These are phyloP conservation scores for Persicaria tinctoria DNA, from an alignment of 148 eudicot genomes.

Conservation along the genomic window DNA sequence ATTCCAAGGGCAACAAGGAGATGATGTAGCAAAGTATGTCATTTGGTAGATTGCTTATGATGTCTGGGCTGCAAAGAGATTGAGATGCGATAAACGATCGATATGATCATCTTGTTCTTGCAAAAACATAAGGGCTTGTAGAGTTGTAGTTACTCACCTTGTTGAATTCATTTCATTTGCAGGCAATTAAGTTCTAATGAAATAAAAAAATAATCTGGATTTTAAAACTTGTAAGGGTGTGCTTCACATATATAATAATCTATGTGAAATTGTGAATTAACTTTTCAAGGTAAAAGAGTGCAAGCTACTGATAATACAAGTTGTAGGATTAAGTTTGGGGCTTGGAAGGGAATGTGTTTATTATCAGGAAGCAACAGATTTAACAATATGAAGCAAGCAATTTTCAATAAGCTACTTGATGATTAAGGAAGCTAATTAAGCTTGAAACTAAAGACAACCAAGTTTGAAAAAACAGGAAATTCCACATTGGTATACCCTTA, in stretches of 20 bases:
- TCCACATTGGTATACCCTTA: too few species aligned
- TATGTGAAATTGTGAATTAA: background rate
- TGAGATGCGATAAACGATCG: too few species aligned
- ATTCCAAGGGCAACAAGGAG: background rate
- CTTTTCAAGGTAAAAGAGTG: constrained; percentile 1
- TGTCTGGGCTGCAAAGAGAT: background rate
- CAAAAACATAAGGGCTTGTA: background rate
- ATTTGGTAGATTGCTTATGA: constrained; percentile 6
- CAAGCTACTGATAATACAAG: background rate
- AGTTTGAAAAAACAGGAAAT: background rate
- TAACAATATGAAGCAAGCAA: background rate
- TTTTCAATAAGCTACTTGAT: background rate
- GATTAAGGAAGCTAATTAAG: background rate
- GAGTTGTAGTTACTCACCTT: background rate
- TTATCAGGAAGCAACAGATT: background rate
- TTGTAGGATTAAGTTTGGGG: background rate
- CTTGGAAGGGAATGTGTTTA: background rate
- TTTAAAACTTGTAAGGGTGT: background rate
- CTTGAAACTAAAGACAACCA: background rate
- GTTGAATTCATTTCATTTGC: background rate
- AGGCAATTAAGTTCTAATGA: background rate
- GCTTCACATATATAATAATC: background rate
- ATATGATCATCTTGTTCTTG: background rate
- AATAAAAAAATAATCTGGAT: too few species aligned
- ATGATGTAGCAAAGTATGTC: constrained; percentile 5